Evolutionary conservation across 2,329 filamentous ascomycete species (phyloP), one percentile per base, ranked within the genome.

Genomic region (Herpotrichia juniperi): DNA sequence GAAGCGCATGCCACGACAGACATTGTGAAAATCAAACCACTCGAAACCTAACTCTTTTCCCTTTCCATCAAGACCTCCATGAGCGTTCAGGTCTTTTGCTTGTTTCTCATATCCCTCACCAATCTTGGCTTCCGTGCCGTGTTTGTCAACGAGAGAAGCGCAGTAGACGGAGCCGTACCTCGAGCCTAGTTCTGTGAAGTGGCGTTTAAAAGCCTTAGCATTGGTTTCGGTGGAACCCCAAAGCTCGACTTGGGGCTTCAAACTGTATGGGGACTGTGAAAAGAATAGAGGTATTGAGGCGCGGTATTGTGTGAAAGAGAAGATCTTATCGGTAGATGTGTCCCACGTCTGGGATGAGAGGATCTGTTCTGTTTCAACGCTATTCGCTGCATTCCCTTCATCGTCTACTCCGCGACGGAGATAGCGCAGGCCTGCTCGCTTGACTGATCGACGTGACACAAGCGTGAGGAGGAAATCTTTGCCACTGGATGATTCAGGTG

Each of bases 11-110:
- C 94, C 94, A 14, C 91, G 88, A 67, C 94, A 97, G 24, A 90
- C 90, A 16, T 86, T 82, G 71, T 97, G 94, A 65, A 99, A 99
- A 68, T 99, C 94, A 64, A 97, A 99, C 94, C 94, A 99, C 68
- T 96, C 91, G 66, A 96, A 96, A 0, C 79, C 82, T 11, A 94
- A 75, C 9, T 78, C 71, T 10, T 67, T 69, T 11, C 71, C 72
- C 46, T 75, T 70, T 10, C 76, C 79, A 52, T 84, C 79, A 17
- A 80, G 70, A 4, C 80, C 78, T 6, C 79, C 79, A 7, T 61
- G 49, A 9, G 87, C 80, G 57, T 94, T 96, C 47, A 93, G 78
- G 21, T 78, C 74, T 43, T 84, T 77, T 1, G 90, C 81, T 51
- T 86, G 86, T 44, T 83, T 81, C 65, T 96, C 84, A 67, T 91